Percentiles rank a stretch among this genome's conserved stretches.
phyloP scores from a whole-genome alignment of 2,329 filamentous ascomycete genomes.

The Fusarium falciforme region DNA sequence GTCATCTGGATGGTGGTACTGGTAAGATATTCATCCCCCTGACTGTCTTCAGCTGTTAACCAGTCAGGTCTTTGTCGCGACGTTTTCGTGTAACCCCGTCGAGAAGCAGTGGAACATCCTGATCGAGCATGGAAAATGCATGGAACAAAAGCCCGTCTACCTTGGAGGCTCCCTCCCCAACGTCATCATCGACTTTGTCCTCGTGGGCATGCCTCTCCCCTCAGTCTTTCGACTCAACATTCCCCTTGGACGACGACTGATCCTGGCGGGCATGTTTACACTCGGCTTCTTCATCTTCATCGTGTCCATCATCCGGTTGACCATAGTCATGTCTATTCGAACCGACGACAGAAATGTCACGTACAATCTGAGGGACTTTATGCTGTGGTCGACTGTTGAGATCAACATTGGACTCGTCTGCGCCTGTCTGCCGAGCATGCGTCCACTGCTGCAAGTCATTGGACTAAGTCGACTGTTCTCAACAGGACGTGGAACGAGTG shows the following conservation, averaged over 20 bases:
- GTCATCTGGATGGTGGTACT: background rate
- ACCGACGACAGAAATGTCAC: conserved; percentile 3
- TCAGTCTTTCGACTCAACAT: conserved; percentile 5
- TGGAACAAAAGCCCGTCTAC: conserved; percentile 1
- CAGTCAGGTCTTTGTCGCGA: background rate
- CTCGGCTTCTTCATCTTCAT: conserved; percentile 5
- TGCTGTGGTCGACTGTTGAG: background rate
- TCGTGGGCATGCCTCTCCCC: conserved; percentile 2
- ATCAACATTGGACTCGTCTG: conserved; percentile 6
- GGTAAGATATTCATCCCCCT: background rate
- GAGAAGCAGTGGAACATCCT: conserved; percentile 2
- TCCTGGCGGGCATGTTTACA: background rate
- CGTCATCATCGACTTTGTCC: conserved; percentile 1
- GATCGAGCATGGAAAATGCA: background rate
- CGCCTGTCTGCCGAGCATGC: conserved; percentile 2
- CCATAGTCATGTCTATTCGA: conserved; percentile 1
- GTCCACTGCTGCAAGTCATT: background rate
- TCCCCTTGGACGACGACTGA: background rate
- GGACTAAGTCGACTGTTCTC: background rate
- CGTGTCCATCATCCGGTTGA: background rate
- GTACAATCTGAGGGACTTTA: background rate
- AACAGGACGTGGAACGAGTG: background rate
- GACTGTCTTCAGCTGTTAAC: background rate
- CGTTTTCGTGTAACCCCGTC: conserved; percentile 5
- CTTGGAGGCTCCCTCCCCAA: background rate